Percentiles rank a stretch among this genome's conserved stretches.
Conservation (phyloP, 1,284 basidiomycete species). For the Volvariella surrecta region DNA sequence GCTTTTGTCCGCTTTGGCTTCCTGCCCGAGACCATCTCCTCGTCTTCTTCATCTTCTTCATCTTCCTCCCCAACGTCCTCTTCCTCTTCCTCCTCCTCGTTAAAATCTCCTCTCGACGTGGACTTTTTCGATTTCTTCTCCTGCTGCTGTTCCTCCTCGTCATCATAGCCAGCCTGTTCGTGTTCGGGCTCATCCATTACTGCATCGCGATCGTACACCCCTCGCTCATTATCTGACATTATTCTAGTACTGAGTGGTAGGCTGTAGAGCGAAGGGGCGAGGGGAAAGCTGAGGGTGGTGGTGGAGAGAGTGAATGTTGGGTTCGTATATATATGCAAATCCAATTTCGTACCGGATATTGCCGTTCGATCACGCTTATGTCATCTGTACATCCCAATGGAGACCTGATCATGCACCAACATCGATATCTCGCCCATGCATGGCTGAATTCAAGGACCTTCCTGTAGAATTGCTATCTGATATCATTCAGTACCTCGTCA, state of each 20-base stretch:
- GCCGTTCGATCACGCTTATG: too few species aligned
- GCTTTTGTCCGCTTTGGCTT: constrained; percentile 54
- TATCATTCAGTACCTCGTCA: constrained; percentile 40
- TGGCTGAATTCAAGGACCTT: constrained; percentile 33
- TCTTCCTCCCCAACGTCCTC: constrained; percentile 33
- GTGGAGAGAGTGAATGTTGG: too few species aligned
- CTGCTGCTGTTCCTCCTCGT: constrained; percentile 38
- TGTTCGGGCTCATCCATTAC: constrained; percentile 26
- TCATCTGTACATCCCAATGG: too few species aligned
- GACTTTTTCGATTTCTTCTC: constrained; percentile 33
- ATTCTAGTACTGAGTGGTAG: too few species aligned
- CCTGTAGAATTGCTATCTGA: constrained; percentile 53
- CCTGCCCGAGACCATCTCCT: constrained; percentile 34
- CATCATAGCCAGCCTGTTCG: constrained; percentile 16
- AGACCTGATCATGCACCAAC: too few species aligned
- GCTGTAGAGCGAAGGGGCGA: too few species aligned
- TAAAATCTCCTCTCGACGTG: constrained; percentile 20
- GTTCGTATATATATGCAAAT: too few species aligned
- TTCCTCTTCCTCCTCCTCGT: constrained; percentile 27
- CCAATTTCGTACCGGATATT: too few species aligned
- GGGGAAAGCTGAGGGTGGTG: too few species aligned
- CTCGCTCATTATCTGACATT: constrained; percentile 49
- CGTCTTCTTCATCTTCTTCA: constrained; percentile 32
- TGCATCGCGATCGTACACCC: constrained; percentile 26
- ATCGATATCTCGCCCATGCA: neutral